Conservation (phyloP, 2,329 filamentous ascomycete species). For the Phyllosticta citrichinensis region DNA sequence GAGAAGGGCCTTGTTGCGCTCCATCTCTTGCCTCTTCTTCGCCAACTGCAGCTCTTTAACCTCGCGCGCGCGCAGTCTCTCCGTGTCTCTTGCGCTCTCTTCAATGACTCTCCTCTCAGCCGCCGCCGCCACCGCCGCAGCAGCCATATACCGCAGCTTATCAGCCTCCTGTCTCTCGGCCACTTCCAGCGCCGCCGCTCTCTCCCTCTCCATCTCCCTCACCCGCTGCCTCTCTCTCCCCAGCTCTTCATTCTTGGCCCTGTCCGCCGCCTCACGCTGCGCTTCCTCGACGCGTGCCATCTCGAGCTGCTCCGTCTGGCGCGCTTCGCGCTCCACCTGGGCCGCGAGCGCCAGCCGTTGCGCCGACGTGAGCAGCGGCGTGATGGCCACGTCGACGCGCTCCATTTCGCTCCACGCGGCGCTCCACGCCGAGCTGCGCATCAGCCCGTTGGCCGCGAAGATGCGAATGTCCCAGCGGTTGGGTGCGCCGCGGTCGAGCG, state of each 20-base stretch:
- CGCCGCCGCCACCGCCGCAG: slow-evolving; percentile 1
- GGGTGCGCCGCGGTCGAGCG: slow-evolving; percentile 11
- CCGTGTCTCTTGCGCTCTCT: neutral
- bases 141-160: slow-evolving; percentile 11
- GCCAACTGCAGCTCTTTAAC: neutral
- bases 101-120: slow-evolving; percentile 1
- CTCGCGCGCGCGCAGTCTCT: neutral
- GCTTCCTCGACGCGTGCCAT: slow-evolving; percentile 17
- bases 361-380: slow-evolving; percentile 56
- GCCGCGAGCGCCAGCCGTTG: slow-evolving; percentile 50
- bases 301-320: slow-evolving; percentile 24
- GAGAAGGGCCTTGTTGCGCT: neutral
- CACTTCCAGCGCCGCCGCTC: slow-evolving; percentile 1
- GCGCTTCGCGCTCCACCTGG: slow-evolving; percentile 18
- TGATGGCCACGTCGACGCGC: slow-evolving; percentile 87
- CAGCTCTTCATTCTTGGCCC: neutral
- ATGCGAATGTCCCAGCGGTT: slow-evolving; percentile 72
- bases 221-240: slow-evolving; percentile 4
- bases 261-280: neutral
- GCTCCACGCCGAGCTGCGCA: slow-evolving; percentile 84
- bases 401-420: slow-evolving; percentile 98
- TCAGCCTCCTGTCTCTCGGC: slow-evolving; percentile 15
- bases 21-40: neutral
- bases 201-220: slow-evolving; percentile 10
- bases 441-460: slow-evolving; percentile 88